Conservation (phyloP, 2,329 filamentous ascomycete species). For the Aureobasidium uvarum region DNA sequence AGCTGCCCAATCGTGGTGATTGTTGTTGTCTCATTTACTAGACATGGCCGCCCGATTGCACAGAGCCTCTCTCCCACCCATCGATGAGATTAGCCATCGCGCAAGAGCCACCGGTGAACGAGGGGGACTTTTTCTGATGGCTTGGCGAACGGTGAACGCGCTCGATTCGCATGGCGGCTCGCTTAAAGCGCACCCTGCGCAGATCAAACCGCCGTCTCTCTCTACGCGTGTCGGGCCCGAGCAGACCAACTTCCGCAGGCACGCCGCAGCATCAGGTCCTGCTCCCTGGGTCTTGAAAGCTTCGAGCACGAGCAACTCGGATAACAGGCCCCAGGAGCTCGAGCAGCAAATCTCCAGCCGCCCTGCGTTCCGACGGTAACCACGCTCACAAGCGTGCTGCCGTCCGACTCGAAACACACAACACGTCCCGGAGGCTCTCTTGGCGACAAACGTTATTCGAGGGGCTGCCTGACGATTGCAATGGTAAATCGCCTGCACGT, state of each 20-base stretch:
- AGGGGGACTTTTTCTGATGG: conserved; percentile 18
- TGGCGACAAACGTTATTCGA: conserved; percentile 8
- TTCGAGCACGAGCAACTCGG: conserved; percentile 24
- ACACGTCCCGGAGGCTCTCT: conserved; percentile 4
- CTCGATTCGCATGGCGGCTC: conserved; percentile 25
- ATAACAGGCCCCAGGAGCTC: conserved; percentile 16
- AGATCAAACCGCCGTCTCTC: conserved; percentile 27
- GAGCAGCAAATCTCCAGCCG: conserved; percentile 23
- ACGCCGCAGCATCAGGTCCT: conserved; percentile 15
- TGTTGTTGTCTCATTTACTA: conserved; percentile 6
- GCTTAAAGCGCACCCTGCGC: conserved; percentile 24
- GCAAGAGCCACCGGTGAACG: conserved; percentile 21
- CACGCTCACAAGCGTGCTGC: conserved; percentile 8
- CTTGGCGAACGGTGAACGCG: conserved; percentile 24
- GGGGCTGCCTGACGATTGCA: conserved; percentile 15
- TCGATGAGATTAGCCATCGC: conserved; percentile 11
- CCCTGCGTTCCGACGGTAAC: conserved; percentile 15
- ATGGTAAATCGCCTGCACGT: conserved; percentile 22
- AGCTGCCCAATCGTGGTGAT: neutral
- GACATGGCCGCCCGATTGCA: conserved; percentile 1
- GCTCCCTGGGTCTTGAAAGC: conserved; percentile 10
- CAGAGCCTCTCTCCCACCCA: conserved; percentile 5
- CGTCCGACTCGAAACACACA: conserved; percentile 15
- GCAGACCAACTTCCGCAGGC: conserved; percentile 24
- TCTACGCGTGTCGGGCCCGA: conserved; percentile 20